These are phyloP conservation scores for Aspergillus neoniger DNA, from an alignment of 2,329 filamentous ascomycete genomes.

Conservation along the genomic window DNA sequence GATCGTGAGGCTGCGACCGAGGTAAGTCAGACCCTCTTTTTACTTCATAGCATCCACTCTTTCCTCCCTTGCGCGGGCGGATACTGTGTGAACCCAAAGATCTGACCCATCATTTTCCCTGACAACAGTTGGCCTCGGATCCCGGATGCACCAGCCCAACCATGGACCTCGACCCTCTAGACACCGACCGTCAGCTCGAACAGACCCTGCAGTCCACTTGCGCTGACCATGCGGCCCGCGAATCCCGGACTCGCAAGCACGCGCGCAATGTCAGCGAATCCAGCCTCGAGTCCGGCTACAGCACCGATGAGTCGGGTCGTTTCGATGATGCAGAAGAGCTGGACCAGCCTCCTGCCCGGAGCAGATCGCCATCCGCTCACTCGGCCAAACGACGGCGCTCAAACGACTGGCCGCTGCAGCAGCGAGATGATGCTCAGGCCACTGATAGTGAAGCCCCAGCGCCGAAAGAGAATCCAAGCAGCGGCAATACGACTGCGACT, in stretches of 20 bases:
- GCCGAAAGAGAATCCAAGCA: background rate
- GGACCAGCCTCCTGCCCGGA: slow-evolving; percentile 18
- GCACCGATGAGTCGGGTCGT: slow-evolving; percentile 37
- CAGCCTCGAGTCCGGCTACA: slow-evolving; percentile 23
- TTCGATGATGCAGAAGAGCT: slow-evolving; percentile 41
- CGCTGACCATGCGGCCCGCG: slow-evolving; percentile 13
- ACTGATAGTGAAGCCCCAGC: background rate
- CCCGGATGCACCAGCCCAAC: background rate
- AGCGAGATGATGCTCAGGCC: background rate
- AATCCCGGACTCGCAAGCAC: slow-evolving; percentile 33
- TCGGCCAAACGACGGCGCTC: slow-evolving; percentile 47
- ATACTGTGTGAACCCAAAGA: background rate
- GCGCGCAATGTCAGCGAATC: slow-evolving; percentile 25
- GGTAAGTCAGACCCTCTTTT: background rate
- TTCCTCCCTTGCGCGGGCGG: slow-evolving; percentile 13
- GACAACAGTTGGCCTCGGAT: slow-evolving; percentile 16
- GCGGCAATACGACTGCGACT: slow-evolving; percentile 7
- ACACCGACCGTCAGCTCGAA: slow-evolving; percentile 28
- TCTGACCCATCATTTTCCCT: background rate
- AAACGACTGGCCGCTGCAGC: slow-evolving; percentile 46
- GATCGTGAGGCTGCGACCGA: background rate
- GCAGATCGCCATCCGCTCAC: slow-evolving; percentile 29
- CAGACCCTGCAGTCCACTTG: slow-evolving; percentile 23
- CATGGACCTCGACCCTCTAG: slow-evolving; percentile 22
- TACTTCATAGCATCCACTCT: background rate